Conservation (phyloP, 2,329 filamentous ascomycete species). For the Diaporthe batatas region DNA sequence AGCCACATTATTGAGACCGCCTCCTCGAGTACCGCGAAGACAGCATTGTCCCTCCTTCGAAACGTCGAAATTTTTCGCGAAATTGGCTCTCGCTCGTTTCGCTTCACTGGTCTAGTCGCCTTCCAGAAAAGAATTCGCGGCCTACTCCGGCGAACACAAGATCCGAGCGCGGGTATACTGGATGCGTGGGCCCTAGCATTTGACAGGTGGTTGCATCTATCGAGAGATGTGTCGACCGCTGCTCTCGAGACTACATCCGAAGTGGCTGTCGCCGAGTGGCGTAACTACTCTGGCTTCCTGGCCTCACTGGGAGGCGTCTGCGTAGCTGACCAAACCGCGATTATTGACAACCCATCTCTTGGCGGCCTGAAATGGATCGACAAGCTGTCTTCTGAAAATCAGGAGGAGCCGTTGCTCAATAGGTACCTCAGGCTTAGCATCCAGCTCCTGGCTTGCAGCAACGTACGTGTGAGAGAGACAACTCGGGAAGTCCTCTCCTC, state of each 20-base stretch:
- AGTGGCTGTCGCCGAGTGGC: slow-evolving; percentile 72
- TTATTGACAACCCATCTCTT: slow-evolving; percentile 69
- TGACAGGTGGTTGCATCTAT: slow-evolving; percentile 73
- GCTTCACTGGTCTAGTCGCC: slow-evolving; percentile 76
- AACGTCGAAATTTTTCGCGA: slow-evolving; percentile 73
- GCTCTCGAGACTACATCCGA: slow-evolving; percentile 67
- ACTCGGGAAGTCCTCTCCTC: slow-evolving; percentile 75
- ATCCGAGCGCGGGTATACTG: slow-evolving; percentile 75
- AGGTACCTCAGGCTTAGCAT: slow-evolving; percentile 74
- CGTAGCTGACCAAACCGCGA: slow-evolving; percentile 69
- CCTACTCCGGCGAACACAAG: slow-evolving; percentile 70
- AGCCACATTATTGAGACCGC: slow-evolving; percentile 66
- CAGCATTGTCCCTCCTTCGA: slow-evolving; percentile 64
- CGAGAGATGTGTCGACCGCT: slow-evolving; percentile 71
- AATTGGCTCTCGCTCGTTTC: slow-evolving; percentile 73
- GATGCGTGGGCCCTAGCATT: slow-evolving; percentile 77
- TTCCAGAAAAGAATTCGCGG: slow-evolving; percentile 76
- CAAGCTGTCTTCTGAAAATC: slow-evolving; percentile 67
- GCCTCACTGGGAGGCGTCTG: slow-evolving; percentile 77
- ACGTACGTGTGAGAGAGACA: slow-evolving; percentile 74
- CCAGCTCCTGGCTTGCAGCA: slow-evolving; percentile 74
- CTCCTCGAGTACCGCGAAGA: slow-evolving; percentile 61
- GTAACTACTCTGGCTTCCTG: slow-evolving; percentile 77
- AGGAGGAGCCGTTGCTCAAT: slow-evolving; percentile 71
- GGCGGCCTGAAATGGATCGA: slow-evolving; percentile 76